These are phyloP conservation scores for Aspergillus avenaceus DNA, from an alignment of 495 filamentous ascomycete species.

Conservation along the genomic window DNA sequence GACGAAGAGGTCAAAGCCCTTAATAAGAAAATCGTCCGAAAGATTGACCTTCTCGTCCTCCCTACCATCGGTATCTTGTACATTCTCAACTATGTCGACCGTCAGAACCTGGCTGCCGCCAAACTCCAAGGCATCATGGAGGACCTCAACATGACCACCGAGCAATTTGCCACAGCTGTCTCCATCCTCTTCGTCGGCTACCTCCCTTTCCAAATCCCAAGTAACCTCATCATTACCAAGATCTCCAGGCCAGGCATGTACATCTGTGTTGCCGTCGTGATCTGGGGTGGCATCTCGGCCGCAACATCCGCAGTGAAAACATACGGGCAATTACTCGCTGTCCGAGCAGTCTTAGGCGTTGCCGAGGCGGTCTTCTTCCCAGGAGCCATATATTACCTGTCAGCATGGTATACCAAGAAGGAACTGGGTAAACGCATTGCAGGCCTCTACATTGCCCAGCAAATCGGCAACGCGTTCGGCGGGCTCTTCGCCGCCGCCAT, in stretches of 20 bases:
- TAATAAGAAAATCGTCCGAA: conserved; percentile 34
- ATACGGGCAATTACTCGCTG: conserved; percentile 28
- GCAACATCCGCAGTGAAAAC: conserved; percentile 30
- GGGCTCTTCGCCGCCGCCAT: conserved; percentile 53
- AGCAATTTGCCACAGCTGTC: conserved; percentile 27
- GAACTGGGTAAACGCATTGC: conserved; percentile 54
- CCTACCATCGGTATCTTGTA: conserved; percentile 34
- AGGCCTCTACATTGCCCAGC: conserved; percentile 53
- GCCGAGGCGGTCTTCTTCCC: conserved; percentile 49
- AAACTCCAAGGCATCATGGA: conserved; percentile 36
- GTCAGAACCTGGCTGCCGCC: conserved; percentile 32
- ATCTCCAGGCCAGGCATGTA: conserved; percentile 28
- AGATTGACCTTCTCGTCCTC: conserved; percentile 36
- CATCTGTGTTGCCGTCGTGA: conserved; percentile 35
- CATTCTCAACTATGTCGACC: conserved; percentile 39
- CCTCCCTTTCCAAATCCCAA: conserved; percentile 54
- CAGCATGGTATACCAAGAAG: conserved; percentile 53
- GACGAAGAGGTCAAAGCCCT: conserved; percentile 24
- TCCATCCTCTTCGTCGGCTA: conserved; percentile 41
- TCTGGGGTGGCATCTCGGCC: conserved; percentile 48
- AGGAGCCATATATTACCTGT: conserved; percentile 53
- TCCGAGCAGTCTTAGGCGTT: conserved; percentile 35
- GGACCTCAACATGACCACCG: conserved; percentile 22
- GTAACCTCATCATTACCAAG: conserved; percentile 53
- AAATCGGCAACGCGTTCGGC: conserved; percentile 53